Evolutionary conservation across 805 yeast genomes (phyloP).

Genomic region (Blastobotrys peoriensis): DNA sequence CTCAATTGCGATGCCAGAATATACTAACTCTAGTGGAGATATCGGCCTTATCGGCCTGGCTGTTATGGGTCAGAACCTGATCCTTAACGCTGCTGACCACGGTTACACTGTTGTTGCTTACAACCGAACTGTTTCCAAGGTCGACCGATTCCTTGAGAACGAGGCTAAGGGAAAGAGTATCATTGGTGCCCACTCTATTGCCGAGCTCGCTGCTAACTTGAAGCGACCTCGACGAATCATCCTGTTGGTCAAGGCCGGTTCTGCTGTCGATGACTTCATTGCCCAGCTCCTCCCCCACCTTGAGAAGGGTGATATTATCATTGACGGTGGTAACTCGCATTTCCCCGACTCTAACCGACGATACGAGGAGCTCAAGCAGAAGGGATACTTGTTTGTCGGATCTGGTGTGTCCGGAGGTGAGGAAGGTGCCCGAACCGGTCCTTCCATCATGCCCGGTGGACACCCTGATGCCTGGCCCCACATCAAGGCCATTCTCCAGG

Average conservation of each 20-base stretch:
- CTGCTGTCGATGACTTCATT: conserved; percentile 88
- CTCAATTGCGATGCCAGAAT: too few species aligned
- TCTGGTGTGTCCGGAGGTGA: conserved; percentile 99
- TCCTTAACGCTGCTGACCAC: conserved; percentile 96
- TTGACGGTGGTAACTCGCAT: conserved; percentile 99
- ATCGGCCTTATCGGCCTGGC: conserved; percentile 98
- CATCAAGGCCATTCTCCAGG: conserved; percentile 93
- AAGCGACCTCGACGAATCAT: conserved; percentile 97
- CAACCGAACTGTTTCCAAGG: conserved; percentile 96
- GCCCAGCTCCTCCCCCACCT: conserved; percentile 81
- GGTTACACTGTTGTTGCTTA: conserved; percentile 96
- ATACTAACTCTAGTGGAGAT: too few species aligned
- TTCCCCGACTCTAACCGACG: conserved; percentile 99
- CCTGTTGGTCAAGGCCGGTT: conserved; percentile 92
- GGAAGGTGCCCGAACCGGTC: conserved; percentile 99
- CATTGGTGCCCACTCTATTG: conserved; percentile 89
- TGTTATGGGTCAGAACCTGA: conserved; percentile 97
- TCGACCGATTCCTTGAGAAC: conserved; percentile 84
- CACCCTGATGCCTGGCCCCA: conserved; percentile 98
- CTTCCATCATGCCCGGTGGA: conserved; percentile 99
- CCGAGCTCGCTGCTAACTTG: conserved; percentile 79
- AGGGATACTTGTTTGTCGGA: conserved; percentile 92
- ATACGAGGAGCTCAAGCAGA: conserved; percentile 74
- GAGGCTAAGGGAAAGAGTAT: conserved; percentile 96
- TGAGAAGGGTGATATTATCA: conserved; percentile 96